These are phyloP conservation scores for Eucommia ulmoides DNA, from an alignment of 257 asterid species.

Conservation along the genomic window DNA sequence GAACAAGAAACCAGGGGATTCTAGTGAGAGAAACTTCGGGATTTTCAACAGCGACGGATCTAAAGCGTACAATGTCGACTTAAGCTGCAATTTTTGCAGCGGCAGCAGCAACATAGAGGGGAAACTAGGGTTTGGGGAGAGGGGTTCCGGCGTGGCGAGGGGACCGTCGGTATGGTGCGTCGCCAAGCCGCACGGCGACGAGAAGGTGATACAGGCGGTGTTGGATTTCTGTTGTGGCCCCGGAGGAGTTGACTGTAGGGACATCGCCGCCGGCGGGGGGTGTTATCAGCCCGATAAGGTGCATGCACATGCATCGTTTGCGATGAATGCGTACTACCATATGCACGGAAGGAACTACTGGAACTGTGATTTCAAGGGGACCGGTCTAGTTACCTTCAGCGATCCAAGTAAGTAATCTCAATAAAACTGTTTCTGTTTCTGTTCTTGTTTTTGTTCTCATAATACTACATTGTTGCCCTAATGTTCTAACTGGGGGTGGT, in stretches of 20 bases:
- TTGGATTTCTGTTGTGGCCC: constrained; percentile 46
- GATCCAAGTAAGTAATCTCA: constrained; percentile 28
- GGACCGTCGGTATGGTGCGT: constrained; percentile 76
- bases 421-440: neutral
- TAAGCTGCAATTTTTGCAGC: constrained; percentile 41
- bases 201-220: constrained; percentile 35
- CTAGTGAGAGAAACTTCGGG: constrained; percentile 53
- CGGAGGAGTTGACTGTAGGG: constrained; percentile 52
- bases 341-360: constrained; percentile 60
- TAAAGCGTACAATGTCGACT: constrained; percentile 42
- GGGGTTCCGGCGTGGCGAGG: constrained; percentile 12
- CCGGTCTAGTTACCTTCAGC: constrained; percentile 46
- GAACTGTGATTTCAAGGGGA: constrained; percentile 55
- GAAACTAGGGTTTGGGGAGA: constrained; percentile 25
- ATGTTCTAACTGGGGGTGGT: too few relatives aligned
- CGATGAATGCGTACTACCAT: constrained; percentile 59
- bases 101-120: constrained; percentile 22
- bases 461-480: too few relatives aligned
- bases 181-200: constrained; percentile 55
- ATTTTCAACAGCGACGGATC: constrained; percentile 40
- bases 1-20: constrained; percentile 42
- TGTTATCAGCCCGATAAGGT: constrained; percentile 33
- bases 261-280: constrained; percentile 28
- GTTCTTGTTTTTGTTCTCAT: neutral
- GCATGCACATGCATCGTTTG: constrained; percentile 47